Conservation (phyloP, 192 early-diverging fungal genomes). For the Chytriomyces sp. region DNA sequence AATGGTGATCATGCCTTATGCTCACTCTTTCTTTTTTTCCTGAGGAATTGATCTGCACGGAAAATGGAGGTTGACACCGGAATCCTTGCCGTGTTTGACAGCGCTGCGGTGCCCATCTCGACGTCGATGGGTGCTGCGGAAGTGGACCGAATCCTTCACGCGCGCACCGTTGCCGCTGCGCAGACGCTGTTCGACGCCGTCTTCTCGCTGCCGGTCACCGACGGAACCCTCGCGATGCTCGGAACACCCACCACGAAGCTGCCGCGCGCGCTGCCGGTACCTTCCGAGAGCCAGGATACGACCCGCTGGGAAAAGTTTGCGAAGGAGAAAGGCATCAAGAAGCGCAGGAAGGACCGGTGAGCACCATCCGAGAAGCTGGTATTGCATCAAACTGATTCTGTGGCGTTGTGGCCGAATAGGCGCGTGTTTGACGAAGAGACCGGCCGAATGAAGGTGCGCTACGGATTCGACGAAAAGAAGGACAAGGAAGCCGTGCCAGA, state of each 20-base stretch:
- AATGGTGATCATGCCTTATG: no score
- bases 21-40: conserved; percentile 19
- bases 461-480: conserved; percentile 83
- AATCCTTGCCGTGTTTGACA: conserved; percentile 80
- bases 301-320: conserved; percentile 99
- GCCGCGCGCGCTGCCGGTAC: conserved; percentile 91
- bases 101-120: conserved; percentile 70
- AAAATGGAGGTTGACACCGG: conserved; percentile 83
- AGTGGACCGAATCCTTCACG: conserved; percentile 25
- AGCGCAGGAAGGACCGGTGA: conserved; percentile 81
- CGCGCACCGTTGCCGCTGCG: conserved; percentile 74
- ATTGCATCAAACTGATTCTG: no score
- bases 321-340: conserved; percentile 89
- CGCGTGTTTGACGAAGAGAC: conserved; percentile 82
- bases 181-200: conserved; percentile 89
- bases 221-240: conserved; percentile 78
- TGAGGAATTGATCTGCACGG: background rate
- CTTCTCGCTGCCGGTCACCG: conserved; percentile 76
- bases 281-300: conserved; percentile 76
- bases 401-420: no score
- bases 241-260: conserved; percentile 67
- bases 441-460: conserved; percentile 85
- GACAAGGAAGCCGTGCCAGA: conserved; percentile 59
- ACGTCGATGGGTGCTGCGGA: conserved; percentile 51
- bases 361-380: no score